These are phyloP conservation scores for Fusarium sp. DNA, from an alignment of 2,329 filamentous ascomycete species.

Conservation along the genomic window DNA sequence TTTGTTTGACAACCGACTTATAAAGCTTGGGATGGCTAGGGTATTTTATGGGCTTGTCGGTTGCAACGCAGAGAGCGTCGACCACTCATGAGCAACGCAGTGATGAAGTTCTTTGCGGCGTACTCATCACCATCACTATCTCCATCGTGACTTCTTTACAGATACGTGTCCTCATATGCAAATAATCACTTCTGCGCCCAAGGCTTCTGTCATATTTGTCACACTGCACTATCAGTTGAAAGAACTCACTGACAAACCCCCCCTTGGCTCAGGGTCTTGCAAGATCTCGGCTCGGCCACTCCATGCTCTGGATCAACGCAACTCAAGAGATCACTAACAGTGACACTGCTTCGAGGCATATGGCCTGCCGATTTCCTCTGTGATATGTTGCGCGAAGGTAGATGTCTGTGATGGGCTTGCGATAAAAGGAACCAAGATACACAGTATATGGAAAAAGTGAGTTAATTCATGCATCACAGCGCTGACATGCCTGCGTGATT, in stretches of 20 bases:
- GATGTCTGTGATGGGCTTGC: rapidly evolving
- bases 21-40: rapidly evolving
- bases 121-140: neutral
- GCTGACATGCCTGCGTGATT: neutral
- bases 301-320: rapidly evolving
- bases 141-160: neutral
- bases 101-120: neutral
- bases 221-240: neutral
- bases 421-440: rapidly evolving
- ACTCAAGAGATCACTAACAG: rapidly evolving
- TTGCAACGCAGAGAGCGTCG: neutral
- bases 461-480: too few relatives aligned
- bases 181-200: too few relatives aligned
- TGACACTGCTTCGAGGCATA: rapidly evolving
- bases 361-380: rapidly evolving
- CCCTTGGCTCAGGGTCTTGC: rapidly evolving
- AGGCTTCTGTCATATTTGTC: neutral
- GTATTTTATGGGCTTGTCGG: neutral
- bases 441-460: rapidly evolving
- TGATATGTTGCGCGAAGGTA: rapidly evolving
- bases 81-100: neutral
- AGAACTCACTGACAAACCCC: neutral
- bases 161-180: neutral
- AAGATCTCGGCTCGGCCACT: rapidly evolving
- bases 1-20: too few relatives aligned